phyloP scores from a whole-genome alignment of 495 filamentous ascomycete genomes.

The Lasiosphaeria hispida region DNA sequence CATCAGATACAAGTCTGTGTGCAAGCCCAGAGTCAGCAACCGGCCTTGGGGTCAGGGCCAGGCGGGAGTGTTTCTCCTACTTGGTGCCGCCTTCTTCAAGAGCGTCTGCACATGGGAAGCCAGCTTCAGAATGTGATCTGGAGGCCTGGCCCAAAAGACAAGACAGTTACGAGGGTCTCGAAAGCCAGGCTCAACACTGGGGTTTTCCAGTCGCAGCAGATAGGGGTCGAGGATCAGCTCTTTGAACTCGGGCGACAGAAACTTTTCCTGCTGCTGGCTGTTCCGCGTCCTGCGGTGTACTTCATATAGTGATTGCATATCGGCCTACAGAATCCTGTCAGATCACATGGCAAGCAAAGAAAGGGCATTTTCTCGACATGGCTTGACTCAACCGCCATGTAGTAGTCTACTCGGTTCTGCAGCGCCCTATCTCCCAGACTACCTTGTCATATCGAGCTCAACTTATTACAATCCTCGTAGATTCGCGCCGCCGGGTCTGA shows the following conservation, averaged over 20 bases:
- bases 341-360: neutral
- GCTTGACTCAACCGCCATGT: too few species aligned
- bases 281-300: constrained; percentile 72
- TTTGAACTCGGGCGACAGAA: constrained; percentile 64
- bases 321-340: constrained; percentile 41
- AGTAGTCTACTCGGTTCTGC: too few species aligned
- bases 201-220: constrained; percentile 62
- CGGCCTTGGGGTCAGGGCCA: too few species aligned
- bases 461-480: too few species aligned
- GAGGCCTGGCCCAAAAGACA: constrained; percentile 83
- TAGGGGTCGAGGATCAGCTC: constrained; percentile 75
- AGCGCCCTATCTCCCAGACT: too few species aligned
- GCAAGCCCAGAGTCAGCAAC: neutral
- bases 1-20: constrained; percentile 78
- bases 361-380: too few species aligned
- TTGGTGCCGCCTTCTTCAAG: constrained; percentile 59
- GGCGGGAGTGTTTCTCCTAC: constrained; percentile 43
- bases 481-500: too few species aligned
- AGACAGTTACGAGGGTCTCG: constrained; percentile 75
- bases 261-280: constrained; percentile 62
- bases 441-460: too few species aligned
- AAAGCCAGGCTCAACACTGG: constrained; percentile 60
- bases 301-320: constrained; percentile 71
- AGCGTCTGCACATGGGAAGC: constrained; percentile 65
- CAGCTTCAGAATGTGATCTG: constrained; percentile 62